Evolutionary conservation across 2,329 filamentous ascomycete genomes (phyloP).

Genomic region (Ceratocystis lukuohia): DNA sequence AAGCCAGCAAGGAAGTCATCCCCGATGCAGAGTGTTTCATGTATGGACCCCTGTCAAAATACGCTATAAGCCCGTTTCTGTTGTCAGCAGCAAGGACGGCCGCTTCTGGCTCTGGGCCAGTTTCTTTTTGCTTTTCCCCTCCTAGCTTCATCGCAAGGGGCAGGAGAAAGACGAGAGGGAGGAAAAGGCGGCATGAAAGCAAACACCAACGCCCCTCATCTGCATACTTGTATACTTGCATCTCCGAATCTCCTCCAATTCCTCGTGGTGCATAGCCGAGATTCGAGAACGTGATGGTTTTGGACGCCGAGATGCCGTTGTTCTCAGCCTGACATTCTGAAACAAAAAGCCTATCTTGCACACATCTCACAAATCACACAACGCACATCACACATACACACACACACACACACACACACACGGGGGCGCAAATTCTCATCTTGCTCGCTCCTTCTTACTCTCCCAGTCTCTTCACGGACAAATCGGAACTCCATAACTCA

Average conservation of each 20-base stretch:
- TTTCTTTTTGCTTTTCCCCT: not conserved
- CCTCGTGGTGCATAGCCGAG: not conserved
- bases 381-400: not conserved
- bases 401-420: too few species aligned
- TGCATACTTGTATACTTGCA: not conserved
- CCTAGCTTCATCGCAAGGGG: not conserved
- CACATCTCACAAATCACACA: not conserved
- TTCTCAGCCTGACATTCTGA: not conserved
- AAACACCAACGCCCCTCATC: not conserved
- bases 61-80: not conserved
- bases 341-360: not conserved
- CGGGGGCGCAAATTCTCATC: too few species aligned
- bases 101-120: not conserved
- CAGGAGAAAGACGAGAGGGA: not conserved
- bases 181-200: not conserved
- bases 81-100: not conserved
- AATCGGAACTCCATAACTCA: not conserved
- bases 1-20: not conserved
- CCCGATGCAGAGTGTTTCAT: not conserved
- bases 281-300: not conserved
- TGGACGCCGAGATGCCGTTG: not conserved
- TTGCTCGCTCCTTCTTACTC: not conserved
- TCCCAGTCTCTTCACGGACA: not conserved
- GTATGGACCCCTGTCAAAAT: not conserved
- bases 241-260: constrained; percentile 1